Percentiles rank a stretch among this genome's conserved stretches.
Conservation (phyloP, 441 rosid genomes). For the Arabidopsis lyrata region DNA sequence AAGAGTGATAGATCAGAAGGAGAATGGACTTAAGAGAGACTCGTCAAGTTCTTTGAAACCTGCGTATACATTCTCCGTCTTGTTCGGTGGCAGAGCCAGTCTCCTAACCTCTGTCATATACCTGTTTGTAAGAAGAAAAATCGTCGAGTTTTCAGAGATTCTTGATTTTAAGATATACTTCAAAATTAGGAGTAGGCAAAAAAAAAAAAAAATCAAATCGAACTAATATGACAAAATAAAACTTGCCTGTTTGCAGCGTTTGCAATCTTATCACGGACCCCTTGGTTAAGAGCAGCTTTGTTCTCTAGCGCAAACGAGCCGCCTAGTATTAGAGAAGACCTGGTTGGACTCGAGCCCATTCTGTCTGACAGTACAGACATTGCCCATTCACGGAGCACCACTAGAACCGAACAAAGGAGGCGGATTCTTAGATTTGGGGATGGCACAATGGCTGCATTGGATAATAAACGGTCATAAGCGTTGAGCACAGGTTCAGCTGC, state of each 20-base stretch:
- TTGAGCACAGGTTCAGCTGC: constrained; percentile 90
- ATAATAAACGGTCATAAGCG: constrained; percentile 82
- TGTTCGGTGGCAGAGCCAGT: constrained; percentile 79
- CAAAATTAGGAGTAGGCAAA: background rate
- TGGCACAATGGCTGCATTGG: constrained; percentile 78
- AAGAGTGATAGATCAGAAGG: constrained; percentile 47
- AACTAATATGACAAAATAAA: constrained; percentile 17
- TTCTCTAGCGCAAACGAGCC: constrained; percentile 68
- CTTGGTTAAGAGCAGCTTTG: constrained; percentile 67
- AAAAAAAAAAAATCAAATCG: background rate
- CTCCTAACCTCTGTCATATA: constrained; percentile 94
- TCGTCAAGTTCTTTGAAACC: constrained; percentile 92
- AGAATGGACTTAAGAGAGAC: constrained; percentile 71
- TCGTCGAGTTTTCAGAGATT: background rate
- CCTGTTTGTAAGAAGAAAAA: constrained; percentile 51
- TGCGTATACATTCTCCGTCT: constrained; percentile 76
- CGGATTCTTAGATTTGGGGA: constrained; percentile 87
- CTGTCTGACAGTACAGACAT: constrained; percentile 83
- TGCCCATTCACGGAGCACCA: constrained; percentile 95
- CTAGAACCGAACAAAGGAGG: constrained; percentile 78
- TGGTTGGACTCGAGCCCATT: constrained; percentile 71
- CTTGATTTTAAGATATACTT: constrained; percentile 1
- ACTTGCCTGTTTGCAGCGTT: constrained; percentile 92
- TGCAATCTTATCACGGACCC: constrained; percentile 85
- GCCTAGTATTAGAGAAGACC: constrained; percentile 76